Percentiles rank a stretch among this genome's conserved stretches.
phyloP scores from a whole-genome alignment of 2,329 filamentous ascomycete genomes.

The Claviceps quebecensis region DNA sequence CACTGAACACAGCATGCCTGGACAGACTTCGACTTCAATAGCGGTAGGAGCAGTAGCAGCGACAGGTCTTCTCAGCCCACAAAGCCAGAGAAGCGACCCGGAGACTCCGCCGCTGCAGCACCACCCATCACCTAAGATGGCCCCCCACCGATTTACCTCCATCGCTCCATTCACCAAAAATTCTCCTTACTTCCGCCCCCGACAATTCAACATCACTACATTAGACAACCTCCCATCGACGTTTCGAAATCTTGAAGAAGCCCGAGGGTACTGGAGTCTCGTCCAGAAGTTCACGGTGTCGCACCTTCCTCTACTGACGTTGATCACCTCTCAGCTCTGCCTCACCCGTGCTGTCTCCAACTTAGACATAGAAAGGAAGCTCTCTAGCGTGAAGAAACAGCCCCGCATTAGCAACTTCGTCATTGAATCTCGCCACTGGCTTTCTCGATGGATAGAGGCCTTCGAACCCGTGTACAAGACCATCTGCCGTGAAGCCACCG shows the following conservation, averaged over 20 bases:
- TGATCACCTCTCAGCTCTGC: conserved; percentile 17
- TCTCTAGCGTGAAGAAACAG: conserved; percentile 18
- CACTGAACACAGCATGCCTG: conserved; percentile 16
- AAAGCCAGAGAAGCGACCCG: conserved; percentile 18
- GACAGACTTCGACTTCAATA: conserved; percentile 4
- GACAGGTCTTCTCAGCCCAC: conserved; percentile 18
- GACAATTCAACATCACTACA: conserved; percentile 15
- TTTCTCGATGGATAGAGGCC: conserved; percentile 25
- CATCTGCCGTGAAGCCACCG: conserved; percentile 11
- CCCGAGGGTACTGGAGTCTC: conserved; percentile 23
- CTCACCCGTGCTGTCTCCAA: conserved; percentile 15
- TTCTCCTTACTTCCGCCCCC: conserved; percentile 23
- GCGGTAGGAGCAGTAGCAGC: neutral
- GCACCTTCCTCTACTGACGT: conserved; percentile 21
- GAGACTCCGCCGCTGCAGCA: conserved; percentile 9
- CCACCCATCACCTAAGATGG: conserved; percentile 8
- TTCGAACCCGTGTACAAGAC: conserved; percentile 23
- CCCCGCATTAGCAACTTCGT: conserved; percentile 19
- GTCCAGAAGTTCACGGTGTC: conserved; percentile 24
- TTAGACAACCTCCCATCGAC: conserved; percentile 19
- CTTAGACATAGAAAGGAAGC: conserved; percentile 16
- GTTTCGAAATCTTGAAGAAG: conserved; percentile 21
- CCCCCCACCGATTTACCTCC: conserved; percentile 14
- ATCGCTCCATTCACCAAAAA: conserved; percentile 24
- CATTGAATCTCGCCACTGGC: conserved; percentile 22